phyloP scores from a whole-genome alignment of 2,329 filamentous ascomycete species.

The Colletotrichum sublineola region DNA sequence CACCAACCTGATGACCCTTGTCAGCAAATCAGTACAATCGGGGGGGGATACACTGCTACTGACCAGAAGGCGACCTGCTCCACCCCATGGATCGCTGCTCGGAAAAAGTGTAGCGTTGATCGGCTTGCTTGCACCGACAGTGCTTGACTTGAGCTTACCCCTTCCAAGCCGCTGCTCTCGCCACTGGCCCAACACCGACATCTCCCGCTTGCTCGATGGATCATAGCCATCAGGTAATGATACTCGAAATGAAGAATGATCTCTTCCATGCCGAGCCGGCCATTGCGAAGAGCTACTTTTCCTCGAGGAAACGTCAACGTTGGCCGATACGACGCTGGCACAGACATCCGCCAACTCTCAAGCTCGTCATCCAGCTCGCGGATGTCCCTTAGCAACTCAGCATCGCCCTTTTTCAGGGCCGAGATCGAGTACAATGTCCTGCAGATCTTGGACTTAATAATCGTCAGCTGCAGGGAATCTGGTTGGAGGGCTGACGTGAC shows the following conservation, averaged over 20 bases:
- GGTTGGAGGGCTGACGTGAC: conserved; percentile 53
- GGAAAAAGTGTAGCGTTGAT: conserved; percentile 64
- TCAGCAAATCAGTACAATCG: not conserved
- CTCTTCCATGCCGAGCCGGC: conserved; percentile 59
- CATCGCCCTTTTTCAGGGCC: conserved; percentile 63
- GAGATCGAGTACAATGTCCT: conserved; percentile 63
- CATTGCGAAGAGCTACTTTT: conserved; percentile 42
- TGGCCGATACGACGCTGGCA: conserved; percentile 61
- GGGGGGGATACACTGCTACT: conserved; percentile 33
- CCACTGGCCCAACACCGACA: conserved; percentile 58
- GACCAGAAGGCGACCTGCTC: conserved; percentile 65
- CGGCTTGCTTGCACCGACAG: conserved; percentile 68
- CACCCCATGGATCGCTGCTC: conserved; percentile 57
- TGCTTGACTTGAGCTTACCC: conserved; percentile 65
- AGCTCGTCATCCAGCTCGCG: conserved; percentile 69
- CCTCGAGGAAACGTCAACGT: conserved; percentile 58
- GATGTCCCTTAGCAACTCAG: conserved; percentile 67
- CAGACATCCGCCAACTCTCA: conserved; percentile 65
- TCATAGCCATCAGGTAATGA: conserved; percentile 66
- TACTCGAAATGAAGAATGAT: conserved; percentile 67
- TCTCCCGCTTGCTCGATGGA: conserved; percentile 67
- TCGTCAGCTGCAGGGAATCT: conserved; percentile 62
- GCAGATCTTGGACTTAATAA: conserved; percentile 65
- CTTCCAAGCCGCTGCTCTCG: conserved; percentile 46
- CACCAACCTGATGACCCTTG: conserved; percentile 59